These are phyloP conservation scores for Ganoderma meredithae DNA, from an alignment of 1,284 basidiomycete species.

Conservation along the genomic window DNA sequence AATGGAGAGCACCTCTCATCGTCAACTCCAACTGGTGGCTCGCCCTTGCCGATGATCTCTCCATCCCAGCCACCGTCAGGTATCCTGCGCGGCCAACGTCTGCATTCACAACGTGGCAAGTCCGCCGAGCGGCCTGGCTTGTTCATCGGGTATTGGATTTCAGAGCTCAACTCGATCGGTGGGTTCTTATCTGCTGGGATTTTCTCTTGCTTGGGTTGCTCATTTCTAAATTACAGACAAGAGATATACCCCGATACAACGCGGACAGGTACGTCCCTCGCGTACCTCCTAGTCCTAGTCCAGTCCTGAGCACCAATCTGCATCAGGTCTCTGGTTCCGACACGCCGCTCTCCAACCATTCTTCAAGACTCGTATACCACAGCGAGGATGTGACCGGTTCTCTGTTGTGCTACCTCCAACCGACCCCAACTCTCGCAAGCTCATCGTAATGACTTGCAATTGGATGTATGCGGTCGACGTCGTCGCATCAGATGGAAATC, in stretches of 20 bases:
- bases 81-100: conserved; percentile 44
- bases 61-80: conserved; percentile 56
- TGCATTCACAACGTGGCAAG: conserved; percentile 83
- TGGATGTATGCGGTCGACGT: conserved; percentile 86
- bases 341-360: conserved; percentile 71
- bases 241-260: conserved; percentile 64
- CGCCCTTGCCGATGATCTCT: conserved; percentile 74
- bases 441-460: conserved; percentile 82
- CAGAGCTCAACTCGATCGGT: conserved; percentile 75
- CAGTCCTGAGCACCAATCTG: not conserved
- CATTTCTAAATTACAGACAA: conserved; percentile 47
- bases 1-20: conserved; percentile 87
- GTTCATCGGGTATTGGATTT: conserved; percentile 81
- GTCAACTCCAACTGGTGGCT: conserved; percentile 99
- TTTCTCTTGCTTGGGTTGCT: not conserved
- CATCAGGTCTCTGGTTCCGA: conserved; percentile 69
- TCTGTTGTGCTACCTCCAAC: conserved; percentile 52
- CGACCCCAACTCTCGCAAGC: conserved; percentile 59
- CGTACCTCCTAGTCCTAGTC: conserved; percentile 3
- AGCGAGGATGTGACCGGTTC: conserved; percentile 68
- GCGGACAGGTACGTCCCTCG: conserved; percentile 52
- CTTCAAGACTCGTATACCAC: conserved; percentile 80
- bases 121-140: conserved; percentile 88
- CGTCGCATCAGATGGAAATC: conserved; percentile 50
- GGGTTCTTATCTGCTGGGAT: conserved; percentile 33